These are phyloP conservation scores for Pseudophaeomoniella oleicola DNA, from an alignment of 2,329 filamentous ascomycete genomes.

Conservation along the genomic window DNA sequence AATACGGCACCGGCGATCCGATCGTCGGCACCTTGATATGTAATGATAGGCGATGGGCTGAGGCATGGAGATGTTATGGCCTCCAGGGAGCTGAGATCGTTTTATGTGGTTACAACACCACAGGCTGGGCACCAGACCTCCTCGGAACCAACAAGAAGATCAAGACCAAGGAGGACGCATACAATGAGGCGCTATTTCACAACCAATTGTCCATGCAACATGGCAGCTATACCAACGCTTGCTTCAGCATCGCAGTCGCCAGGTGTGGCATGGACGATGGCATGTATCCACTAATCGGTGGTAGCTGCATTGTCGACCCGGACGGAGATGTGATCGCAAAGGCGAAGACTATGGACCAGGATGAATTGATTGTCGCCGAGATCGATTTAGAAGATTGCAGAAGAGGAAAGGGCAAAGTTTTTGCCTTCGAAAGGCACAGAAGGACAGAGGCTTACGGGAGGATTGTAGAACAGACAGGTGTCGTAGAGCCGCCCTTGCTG, in stretches of 20 bases:
- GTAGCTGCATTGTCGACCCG: conserved; percentile 32
- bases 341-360: conserved; percentile 27
- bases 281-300: conserved; percentile 34
- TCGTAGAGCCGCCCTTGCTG: conserved; percentile 22
- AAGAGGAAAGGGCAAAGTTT: conserved; percentile 31
- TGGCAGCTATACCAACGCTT: conserved; percentile 39
- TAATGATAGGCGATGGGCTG: conserved; percentile 40
- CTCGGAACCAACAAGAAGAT: conserved; percentile 24
- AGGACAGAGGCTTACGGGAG: conserved; percentile 16
- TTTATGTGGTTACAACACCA: conserved; percentile 38
- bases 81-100: conserved; percentile 36
- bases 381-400: conserved; percentile 34
- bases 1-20: conserved; percentile 28
- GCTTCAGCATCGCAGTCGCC: conserved; percentile 34
- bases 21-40: conserved; percentile 42
- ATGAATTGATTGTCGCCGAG: conserved; percentile 37
- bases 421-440: conserved; percentile 19
- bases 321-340: conserved; percentile 37
- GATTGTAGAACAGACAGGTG: conserved; percentile 16
- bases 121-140: conserved; percentile 31
- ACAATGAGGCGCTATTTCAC: conserved; percentile 35
- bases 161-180: conserved; percentile 29
- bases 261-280: conserved; percentile 38
- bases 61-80: conserved; percentile 37
- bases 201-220: conserved; percentile 37